Evolutionary conservation across 768 basidiomycete species (phyloP).

Genomic region (Leccinum subgranulosum): DNA sequence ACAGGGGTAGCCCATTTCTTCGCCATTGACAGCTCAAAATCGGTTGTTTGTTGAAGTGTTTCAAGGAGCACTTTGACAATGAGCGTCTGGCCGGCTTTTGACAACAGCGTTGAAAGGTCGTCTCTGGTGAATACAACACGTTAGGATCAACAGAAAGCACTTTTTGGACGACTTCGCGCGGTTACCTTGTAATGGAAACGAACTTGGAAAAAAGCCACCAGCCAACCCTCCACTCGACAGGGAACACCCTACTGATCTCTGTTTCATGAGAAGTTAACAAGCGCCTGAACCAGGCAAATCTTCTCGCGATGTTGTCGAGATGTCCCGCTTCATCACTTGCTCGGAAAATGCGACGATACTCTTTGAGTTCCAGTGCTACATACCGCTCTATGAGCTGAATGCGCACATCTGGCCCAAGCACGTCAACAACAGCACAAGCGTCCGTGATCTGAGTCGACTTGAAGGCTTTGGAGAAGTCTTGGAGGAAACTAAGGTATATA

Average conservation of each 20-base stretch:
- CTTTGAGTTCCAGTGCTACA: conserved; percentile 84
- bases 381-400: conserved; percentile 83
- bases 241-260: conserved; percentile 82
- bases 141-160: background rate
- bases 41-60: conserved; percentile 77
- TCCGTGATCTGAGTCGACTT: conserved; percentile 68
- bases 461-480: conserved; percentile 66
- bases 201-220: conserved; percentile 83
- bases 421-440: conserved; percentile 87
- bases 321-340: conserved; percentile 94
- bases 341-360: conserved; percentile 94
- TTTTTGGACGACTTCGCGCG: background rate
- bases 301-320: conserved; percentile 87
- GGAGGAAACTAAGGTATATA: conserved; percentile 60
- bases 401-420: conserved; percentile 82
- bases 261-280: conserved; percentile 82
- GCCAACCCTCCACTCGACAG: conserved; percentile 80
- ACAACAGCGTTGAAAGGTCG: conserved; percentile 76
- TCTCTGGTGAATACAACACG: conserved; percentile 47
- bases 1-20: conserved; percentile 83
- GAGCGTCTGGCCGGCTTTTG: conserved; percentile 70
- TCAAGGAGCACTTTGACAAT: conserved; percentile 82
- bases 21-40: conserved; percentile 81
- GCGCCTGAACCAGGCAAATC: conserved; percentile 94
- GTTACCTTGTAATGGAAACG: conserved; percentile 83